phyloP scores from a whole-genome alignment of 1,284 basidiomycete genomes.

The Trichosporon ovoides region DNA sequence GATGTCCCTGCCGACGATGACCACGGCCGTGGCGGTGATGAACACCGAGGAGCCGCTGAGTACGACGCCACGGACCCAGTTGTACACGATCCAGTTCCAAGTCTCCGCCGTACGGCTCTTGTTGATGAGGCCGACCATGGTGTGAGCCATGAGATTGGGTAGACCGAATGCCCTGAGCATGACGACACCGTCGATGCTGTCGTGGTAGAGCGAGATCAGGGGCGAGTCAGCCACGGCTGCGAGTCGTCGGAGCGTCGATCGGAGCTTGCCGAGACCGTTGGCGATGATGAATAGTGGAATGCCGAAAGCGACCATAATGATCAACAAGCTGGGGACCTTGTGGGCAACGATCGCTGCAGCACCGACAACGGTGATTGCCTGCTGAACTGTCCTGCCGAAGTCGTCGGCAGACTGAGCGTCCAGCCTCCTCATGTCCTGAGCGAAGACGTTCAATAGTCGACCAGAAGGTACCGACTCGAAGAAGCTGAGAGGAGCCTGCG shows the following conservation, averaged over 20 bases:
- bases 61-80: conserved; percentile 36
- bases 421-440: conserved; percentile 56
- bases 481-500: conserved; percentile 66
- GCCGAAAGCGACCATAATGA: conserved; percentile 26
- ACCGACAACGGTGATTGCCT: conserved; percentile 14
- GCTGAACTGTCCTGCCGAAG: conserved; percentile 54
- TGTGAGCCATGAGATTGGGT: conserved; percentile 37
- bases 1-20: conserved; percentile 47
- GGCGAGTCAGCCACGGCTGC: conserved; percentile 46
- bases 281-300: conserved; percentile 33
- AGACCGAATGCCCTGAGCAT: conserved; percentile 49
- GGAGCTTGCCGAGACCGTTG: conserved; percentile 36
- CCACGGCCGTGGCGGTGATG: conserved; percentile 44
- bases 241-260: conserved; percentile 41
- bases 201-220: conserved; percentile 49
- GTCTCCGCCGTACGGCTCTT: conserved; percentile 33
- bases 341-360: conserved; percentile 23
- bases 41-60: conserved; percentile 34
- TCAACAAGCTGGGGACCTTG: conserved; percentile 32
- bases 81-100: conserved; percentile 36
- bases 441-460: conserved; percentile 51
- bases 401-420: conserved; percentile 54
- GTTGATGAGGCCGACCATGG: conserved; percentile 38
- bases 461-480: conserved; percentile 81
- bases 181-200: conserved; percentile 49